Conservation (phyloP, 306 rosid genomes). For the Begonia peltatifolia region DNA sequence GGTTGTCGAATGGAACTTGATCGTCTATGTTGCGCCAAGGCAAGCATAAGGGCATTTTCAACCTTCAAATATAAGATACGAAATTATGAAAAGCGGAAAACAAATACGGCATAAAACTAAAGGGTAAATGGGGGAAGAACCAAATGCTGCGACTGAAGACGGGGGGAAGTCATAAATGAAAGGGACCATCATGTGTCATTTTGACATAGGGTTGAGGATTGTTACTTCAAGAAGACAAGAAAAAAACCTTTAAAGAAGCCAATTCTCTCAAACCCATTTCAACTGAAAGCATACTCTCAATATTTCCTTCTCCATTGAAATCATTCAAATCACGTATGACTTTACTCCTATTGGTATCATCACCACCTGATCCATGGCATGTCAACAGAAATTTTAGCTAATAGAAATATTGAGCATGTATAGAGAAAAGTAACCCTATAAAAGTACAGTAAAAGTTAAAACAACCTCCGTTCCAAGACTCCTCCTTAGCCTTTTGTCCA, state of each 20-base stretch:
- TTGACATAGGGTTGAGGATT: no score
- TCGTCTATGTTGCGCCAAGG: conserved; percentile 62
- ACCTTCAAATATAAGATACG: conserved; percentile 30
- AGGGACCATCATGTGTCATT: no score
- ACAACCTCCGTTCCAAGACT: conserved; percentile 55
- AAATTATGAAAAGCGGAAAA: neutral
- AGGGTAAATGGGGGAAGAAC: neutral
- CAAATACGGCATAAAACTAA: neutral
- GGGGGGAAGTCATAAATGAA: neutral
- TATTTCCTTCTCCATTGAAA: conserved; percentile 87
- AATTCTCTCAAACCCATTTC: conserved; percentile 89
- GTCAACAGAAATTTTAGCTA: neutral
- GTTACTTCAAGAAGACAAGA: neutral
- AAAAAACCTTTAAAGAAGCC: conserved; percentile 61
- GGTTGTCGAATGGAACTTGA: conserved; percentile 53
- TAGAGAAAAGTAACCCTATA: neutral
- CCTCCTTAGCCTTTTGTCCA: conserved; percentile 98
- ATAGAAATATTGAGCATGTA: neutral
- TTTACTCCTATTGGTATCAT: conserved; percentile 56
- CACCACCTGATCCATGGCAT: conserved; percentile 36
- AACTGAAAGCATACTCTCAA: conserved; percentile 94
- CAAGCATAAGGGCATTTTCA: conserved; percentile 87
- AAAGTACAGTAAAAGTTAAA: conserved; percentile 1
- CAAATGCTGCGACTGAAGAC: neutral
- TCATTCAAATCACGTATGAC: conserved; percentile 59